A percentile compares a stretch with the other conserved stretches of the same genome.
Evolutionary conservation across 2,329 filamentous ascomycete genomes (phyloP).

Genomic region (Exophiala oligosperma): DNA sequence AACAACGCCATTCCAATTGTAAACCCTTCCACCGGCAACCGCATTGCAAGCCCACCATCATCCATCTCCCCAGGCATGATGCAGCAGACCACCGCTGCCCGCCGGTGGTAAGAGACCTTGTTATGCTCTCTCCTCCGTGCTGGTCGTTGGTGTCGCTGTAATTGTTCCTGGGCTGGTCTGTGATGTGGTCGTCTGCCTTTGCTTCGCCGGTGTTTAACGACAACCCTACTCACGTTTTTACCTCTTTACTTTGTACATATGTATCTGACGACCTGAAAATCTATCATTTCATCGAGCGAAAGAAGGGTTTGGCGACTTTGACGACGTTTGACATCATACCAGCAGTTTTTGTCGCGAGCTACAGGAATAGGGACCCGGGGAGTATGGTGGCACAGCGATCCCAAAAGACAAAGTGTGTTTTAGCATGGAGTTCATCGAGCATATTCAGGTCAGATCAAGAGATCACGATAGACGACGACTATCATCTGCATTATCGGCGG

Average conservation of each 20-base stretch:
- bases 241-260: constrained; percentile 24
- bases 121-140: constrained; percentile 23
- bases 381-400: constrained; percentile 30
- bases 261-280: constrained; percentile 24
- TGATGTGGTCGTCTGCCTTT: constrained; percentile 29
- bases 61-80: constrained; percentile 66
- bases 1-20: constrained; percentile 98
- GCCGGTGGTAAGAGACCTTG: constrained; percentile 35
- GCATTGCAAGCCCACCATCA: constrained; percentile 83
- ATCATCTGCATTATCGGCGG: constrained; percentile 17
- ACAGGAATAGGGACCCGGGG: constrained; percentile 15
- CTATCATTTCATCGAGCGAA: constrained; percentile 20
- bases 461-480: constrained; percentile 26
- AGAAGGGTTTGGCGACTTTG: constrained; percentile 30
- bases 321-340: constrained; percentile 31
- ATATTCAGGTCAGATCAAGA: constrained; percentile 16
- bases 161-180: constrained; percentile 26
- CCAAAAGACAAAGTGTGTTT: constrained; percentile 20
- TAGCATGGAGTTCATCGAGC: constrained; percentile 29
- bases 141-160: constrained; percentile 26
- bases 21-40: constrained; percentile 87
- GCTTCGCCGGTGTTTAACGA: constrained; percentile 11
- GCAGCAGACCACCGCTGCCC: constrained; percentile 51
- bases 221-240: constrained; percentile 13
- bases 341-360: constrained; percentile 23